Conservation (phyloP, 495 filamentous ascomycete species). For the Penicillium bialowiezense region DNA sequence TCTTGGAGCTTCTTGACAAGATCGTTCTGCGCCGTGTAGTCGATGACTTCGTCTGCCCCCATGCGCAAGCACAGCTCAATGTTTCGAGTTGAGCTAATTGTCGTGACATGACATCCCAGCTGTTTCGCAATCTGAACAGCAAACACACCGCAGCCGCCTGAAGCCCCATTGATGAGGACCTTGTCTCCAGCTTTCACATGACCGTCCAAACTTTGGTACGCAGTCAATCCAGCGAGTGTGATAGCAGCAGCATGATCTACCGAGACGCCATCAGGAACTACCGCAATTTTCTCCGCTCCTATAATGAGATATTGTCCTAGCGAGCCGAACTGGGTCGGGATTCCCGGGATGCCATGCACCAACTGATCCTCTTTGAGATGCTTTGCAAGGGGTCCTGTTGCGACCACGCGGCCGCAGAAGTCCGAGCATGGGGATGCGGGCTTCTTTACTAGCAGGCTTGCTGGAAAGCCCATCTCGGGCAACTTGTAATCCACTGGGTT, state of each 20-base stretch:
- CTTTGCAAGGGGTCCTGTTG: slow-evolving; percentile 29
- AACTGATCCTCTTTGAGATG: slow-evolving; percentile 48
- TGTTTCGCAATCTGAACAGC: slow-evolving; percentile 66
- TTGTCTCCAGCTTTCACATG: slow-evolving; percentile 51
- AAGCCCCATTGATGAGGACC: slow-evolving; percentile 68
- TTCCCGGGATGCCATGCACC: slow-evolving; percentile 51
- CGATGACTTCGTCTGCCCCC: slow-evolving; percentile 67
- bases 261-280: slow-evolving; percentile 50
- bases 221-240: slow-evolving; percentile 55
- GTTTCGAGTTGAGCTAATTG: slow-evolving; percentile 58
- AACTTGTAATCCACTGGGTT: slow-evolving; percentile 70
- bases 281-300: slow-evolving; percentile 19
- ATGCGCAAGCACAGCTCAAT: slow-evolving; percentile 52
- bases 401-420: slow-evolving; percentile 58
- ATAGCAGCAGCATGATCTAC: slow-evolving; percentile 50
- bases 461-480: slow-evolving; percentile 47
- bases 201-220: slow-evolving; percentile 57
- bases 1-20: slow-evolving; percentile 46
- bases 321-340: slow-evolving; percentile 46
- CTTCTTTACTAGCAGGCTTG: slow-evolving; percentile 35
- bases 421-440: slow-evolving; percentile 61
- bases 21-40: slow-evolving; percentile 56
- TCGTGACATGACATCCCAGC: slow-evolving; percentile 60
- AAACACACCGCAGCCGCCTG: slow-evolving; percentile 60
- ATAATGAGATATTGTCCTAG: slow-evolving; percentile 51